Evolutionary conservation across 305 asterid species (phyloP), one percentile per base, ranked within the genome.

Genomic region (Rubia tinctorum): DNA sequence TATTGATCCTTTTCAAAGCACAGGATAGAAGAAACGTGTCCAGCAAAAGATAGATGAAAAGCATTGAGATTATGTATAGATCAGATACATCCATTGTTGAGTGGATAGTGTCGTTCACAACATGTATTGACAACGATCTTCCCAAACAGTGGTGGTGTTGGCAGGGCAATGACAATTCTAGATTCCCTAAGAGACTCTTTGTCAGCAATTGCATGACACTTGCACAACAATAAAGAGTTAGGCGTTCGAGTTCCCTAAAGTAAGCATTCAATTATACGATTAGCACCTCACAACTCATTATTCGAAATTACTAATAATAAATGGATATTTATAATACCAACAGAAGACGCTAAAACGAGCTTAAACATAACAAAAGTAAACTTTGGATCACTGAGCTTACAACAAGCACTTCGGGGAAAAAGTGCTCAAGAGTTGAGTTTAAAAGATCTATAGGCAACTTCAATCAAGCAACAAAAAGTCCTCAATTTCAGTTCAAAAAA

Each of bases 141-240:
- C n/a, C n/a, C 66, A 61, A 93, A 61, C 7, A 96, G 83, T 63
- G 84, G 88, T 69, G 95, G 86, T 72, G 98, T 93, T 73, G 89
- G 90, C 69, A 86, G 86, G 73, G 87, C 86, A 66, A 87, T 81
- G 45, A 93, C 97, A 53, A 80, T 71, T 44, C 88, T 89, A 75
- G 97, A 95, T 83, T 80, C 86, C 76, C 98, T 85, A 62, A 87
- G 12, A 1, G 94, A 90, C 80, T 91, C 98, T 56, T 80, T 82
- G 65, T 90, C 96, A 45, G 97, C 97, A 72, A 74, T 77, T 86
- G 3, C 3, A 93, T 67, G 95, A 80, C 75, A 80, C 53, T 67
- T 39, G 45, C 22, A 30, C 34, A 30, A 66, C 55, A 23, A 71
- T 5, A 14, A 34, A 69, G 40, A 30, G 17, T 30, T 0, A 17